Percentiles rank a stretch among this genome's conserved stretches.
These are phyloP conservation scores for Candida ficus DNA, from an alignment of 805 yeast species.

Conservation along the genomic window DNA sequence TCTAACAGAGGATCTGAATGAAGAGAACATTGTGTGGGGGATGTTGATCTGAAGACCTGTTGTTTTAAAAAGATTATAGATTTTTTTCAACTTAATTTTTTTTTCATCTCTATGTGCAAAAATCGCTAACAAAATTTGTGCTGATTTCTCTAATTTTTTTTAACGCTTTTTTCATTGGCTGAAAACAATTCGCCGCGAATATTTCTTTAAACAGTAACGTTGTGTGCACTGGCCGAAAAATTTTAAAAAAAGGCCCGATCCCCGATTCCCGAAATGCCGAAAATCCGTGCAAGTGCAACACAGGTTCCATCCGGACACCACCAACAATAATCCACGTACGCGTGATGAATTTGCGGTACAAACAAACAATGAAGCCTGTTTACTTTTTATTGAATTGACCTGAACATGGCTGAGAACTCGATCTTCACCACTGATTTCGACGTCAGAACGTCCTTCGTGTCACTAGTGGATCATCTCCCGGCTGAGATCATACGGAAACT, in stretches of 20 bases:
- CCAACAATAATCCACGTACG: too few relatives aligned
- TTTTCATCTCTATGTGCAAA: conserved; percentile 1
- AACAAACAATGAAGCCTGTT: too few relatives aligned
- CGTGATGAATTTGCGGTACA: too few relatives aligned
- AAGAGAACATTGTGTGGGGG: conserved; percentile 24
- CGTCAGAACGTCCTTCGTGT: conserved; percentile 33
- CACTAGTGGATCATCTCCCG: conserved; percentile 37
- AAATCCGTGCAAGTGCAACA: too few relatives aligned
- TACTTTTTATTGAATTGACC: background rate
- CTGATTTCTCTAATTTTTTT: conserved; percentile 7
- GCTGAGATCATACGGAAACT: conserved; percentile 37
- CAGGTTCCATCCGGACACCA: background rate
- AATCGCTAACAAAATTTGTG: conserved; percentile 1
- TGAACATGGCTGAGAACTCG: background rate
- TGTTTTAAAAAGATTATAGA: background rate
- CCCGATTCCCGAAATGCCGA: too few relatives aligned
- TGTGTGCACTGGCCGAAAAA: background rate
- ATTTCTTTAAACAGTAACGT: background rate
- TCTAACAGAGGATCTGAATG: conserved; percentile 28
- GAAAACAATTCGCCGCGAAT: conserved; percentile 9
- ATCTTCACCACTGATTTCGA: conserved; percentile 24
- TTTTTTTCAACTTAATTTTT: conserved; percentile 3
- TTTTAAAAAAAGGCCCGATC: too few relatives aligned
- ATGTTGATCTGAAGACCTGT: conserved; percentile 7
- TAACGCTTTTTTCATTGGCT: conserved; percentile 22